Base-by-base conservation (phyloP, 768 basidiomycete species). In the Rossbeevera mucosa region DNA sequence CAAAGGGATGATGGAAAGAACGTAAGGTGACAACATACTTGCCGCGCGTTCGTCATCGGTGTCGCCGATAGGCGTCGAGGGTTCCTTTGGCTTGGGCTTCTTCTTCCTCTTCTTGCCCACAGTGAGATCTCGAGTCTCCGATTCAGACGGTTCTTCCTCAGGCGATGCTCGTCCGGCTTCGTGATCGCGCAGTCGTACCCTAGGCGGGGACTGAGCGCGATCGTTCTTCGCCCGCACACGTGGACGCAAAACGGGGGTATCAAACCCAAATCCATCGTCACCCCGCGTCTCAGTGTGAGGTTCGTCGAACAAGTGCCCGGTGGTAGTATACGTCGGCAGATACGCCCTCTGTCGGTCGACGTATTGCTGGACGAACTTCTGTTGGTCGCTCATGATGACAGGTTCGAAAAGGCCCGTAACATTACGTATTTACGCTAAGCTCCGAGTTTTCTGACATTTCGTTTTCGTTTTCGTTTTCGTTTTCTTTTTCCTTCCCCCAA, bases 221-320 rank as follows among this genome's bases (percentile, higher is more conserved):
- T 53, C 63, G n/a, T 48, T 28, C 44, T 48, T 28, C 44, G 63
- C 64, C 25, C 51, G 54, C 11, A 56, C 58, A 7, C 83, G 76
- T 29, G 83, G 72, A 55, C 75, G 78, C 31, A 85, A 70, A 28
- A 83, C 64, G 16, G 83, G 83, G 9, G 81, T 85, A 33, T 71
- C 76, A 56, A 83, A 79, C 4, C 74, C 75, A 55, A 70, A 67
- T 16, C n/a, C 36, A 38, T 59, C 66, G 11, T 59, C 54, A 12
- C 47, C 52, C 29, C 30, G 50, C 36, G 36, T 47, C 40, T 51
- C 54, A 33, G 53, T 16, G 7, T 60, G 65, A 5, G 62, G 60
- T 18, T 58, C 47, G 49, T 55, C 49, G 43, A 52, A 21, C 22
- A 53, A 66, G 13, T 73, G 78, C 57, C 81, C 74, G 4, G 62